phyloP scores from a whole-genome alignment of 2,329 filamentous ascomycete species.

The Aspergillus pseudotamarii region DNA sequence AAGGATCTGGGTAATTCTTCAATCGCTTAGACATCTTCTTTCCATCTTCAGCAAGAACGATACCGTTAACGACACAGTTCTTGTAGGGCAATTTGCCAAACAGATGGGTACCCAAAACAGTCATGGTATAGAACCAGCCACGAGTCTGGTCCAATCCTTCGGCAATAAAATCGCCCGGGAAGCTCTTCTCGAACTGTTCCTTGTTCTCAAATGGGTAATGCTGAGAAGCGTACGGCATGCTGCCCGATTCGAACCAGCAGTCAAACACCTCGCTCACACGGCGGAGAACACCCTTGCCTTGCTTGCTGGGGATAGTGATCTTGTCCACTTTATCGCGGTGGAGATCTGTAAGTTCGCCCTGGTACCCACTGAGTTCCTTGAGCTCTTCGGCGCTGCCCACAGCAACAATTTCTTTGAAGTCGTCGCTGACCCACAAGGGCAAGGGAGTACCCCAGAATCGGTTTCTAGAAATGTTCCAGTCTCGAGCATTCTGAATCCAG shows the following conservation, averaged over 20 bases:
- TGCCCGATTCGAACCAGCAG: slow-evolving; percentile 96
- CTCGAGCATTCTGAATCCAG: slow-evolving; percentile 88
- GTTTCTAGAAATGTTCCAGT: slow-evolving; percentile 95
- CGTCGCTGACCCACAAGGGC: slow-evolving; percentile 88
- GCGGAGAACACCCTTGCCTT: slow-evolving; percentile 79
- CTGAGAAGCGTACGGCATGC: slow-evolving; percentile 89
- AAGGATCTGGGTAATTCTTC: slow-evolving; percentile 93
- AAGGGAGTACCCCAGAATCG: slow-evolving; percentile 95
- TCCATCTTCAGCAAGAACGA: slow-evolving; percentile 89
- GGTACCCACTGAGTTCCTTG: slow-evolving; percentile 81
- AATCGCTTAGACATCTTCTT: slow-evolving; percentile 99
- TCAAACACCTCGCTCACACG: slow-evolving; percentile 90
- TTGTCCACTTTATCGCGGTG: slow-evolving; percentile 92
- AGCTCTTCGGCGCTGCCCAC: slow-evolving; percentile 84
- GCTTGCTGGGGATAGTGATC: slow-evolving; percentile 89
- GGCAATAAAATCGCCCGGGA: slow-evolving; percentile 92
- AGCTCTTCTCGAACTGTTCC: slow-evolving; percentile 76
- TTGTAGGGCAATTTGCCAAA: slow-evolving; percentile 86
- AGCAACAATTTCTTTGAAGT: slow-evolving; percentile 83
- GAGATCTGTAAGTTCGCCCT: slow-evolving; percentile 79
- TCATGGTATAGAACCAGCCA: slow-evolving; percentile 95
- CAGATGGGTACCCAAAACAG: slow-evolving; percentile 84
- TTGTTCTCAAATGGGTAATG: slow-evolving; percentile 93
- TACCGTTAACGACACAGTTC: slow-evolving; percentile 95
- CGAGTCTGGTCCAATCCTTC: slow-evolving; percentile 92